Evolutionary conservation across 2,329 filamentous ascomycete species (phyloP).

Genomic region (Colletotrichum lentis): DNA sequence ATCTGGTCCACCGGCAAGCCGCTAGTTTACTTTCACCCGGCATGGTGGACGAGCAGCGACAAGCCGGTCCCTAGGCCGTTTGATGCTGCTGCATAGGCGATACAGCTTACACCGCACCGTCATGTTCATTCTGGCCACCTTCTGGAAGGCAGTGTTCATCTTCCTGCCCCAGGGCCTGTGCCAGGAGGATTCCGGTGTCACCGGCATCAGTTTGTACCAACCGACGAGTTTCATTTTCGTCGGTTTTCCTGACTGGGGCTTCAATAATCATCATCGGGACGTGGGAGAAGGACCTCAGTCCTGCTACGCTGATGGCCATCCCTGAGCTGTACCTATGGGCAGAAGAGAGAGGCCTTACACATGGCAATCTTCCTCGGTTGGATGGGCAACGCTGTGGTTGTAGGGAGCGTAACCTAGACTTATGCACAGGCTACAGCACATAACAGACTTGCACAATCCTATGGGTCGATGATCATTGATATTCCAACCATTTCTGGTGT

Average conservation of each 20-base stretch:
- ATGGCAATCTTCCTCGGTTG: conserved; percentile 71
- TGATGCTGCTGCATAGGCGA: conserved; percentile 83
- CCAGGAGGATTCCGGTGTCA: conserved; percentile 85
- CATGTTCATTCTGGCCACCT: conserved; percentile 88
- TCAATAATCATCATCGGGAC: conserved; percentile 88
- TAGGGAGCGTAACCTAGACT: conserved; percentile 21
- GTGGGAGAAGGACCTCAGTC: conserved; percentile 88
- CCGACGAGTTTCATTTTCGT: conserved; percentile 86
- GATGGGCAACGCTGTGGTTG: conserved; percentile 41
- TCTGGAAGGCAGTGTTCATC: conserved; percentile 88
- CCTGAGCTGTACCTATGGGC: conserved; percentile 84
- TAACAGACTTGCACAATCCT: too few relatives aligned
- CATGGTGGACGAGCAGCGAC: too few relatives aligned
- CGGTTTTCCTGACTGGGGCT: conserved; percentile 93
- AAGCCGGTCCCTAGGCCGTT: conserved; percentile 75
- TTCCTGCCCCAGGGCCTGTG: conserved; percentile 86
- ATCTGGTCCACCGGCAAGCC: conserved; percentile 80
- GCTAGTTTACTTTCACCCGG: conserved; percentile 74
- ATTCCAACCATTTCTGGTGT: too few relatives aligned
- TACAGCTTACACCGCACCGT: conserved; percentile 93
- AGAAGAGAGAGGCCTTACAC: conserved; percentile 76
- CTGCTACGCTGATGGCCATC: conserved; percentile 84
- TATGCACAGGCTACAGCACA: too few relatives aligned
- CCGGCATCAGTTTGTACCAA: conserved; percentile 91
- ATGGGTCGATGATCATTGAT: too few relatives aligned